A percentile compares a stretch with the other conserved stretches of the same genome.
These are phyloP conservation scores for Kokia cookei DNA, from an alignment of 441 rosid species.

Conservation along the genomic window DNA sequence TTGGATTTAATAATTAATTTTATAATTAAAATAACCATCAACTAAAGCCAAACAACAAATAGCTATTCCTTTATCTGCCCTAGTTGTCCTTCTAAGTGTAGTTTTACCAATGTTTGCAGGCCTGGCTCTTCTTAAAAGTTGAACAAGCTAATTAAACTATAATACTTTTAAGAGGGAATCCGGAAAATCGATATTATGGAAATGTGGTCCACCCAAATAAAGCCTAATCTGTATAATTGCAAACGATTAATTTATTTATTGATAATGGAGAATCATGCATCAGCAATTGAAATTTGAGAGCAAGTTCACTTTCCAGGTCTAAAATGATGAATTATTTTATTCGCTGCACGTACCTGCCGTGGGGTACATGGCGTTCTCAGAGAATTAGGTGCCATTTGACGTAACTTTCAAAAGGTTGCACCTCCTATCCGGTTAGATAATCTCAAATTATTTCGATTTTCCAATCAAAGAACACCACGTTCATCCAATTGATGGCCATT, in stretches of 20 bases:
- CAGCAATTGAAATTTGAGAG: conserved; percentile 26
- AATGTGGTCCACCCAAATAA: conserved; percentile 57
- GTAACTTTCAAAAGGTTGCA: conserved; percentile 24
- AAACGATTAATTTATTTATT: conserved; percentile 11
- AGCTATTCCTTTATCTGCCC: conserved; percentile 10
- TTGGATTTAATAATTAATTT: conserved; percentile 13
- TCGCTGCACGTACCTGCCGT: conserved; percentile 18
- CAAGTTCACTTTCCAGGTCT: conserved; percentile 22
- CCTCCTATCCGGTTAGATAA: conserved; percentile 5
- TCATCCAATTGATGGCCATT: not conserved
- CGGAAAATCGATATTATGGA: conserved; percentile 48
- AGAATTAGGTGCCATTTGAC: conserved; percentile 33
- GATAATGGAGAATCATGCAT: conserved; percentile 51
- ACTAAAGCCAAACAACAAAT: conserved; percentile 7
- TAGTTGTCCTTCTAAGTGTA: conserved; percentile 10
- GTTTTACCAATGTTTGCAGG: conserved; percentile 13
- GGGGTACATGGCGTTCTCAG: conserved; percentile 25
- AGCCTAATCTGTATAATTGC: conserved; percentile 24
- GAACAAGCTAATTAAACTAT: conserved; percentile 29
- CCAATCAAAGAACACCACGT: conserved; percentile 5
- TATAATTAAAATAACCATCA: conserved; percentile 17
- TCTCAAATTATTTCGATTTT: not conserved
- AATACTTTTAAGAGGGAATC: conserved; percentile 61
- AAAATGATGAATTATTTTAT: conserved; percentile 14
- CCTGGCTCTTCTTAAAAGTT: conserved; percentile 26